Evolutionary conservation across 2,329 filamentous ascomycete species (phyloP).

Genomic region (Drechslerella dactyloides): DNA sequence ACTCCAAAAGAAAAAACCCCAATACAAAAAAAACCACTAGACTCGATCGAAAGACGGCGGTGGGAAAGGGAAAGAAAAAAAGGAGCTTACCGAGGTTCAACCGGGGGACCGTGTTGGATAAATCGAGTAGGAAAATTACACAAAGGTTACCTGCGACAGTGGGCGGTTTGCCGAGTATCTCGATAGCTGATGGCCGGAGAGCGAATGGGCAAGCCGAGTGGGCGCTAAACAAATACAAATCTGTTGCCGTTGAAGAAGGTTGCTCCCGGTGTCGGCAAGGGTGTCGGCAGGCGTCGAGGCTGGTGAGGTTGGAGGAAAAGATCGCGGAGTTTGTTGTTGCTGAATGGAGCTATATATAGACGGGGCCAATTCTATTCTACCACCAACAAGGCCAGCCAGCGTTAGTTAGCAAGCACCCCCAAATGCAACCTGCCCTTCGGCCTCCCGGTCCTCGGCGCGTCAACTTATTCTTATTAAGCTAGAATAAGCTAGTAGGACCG

Average conservation of each 20-base stretch:
- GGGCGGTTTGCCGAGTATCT: not conserved
- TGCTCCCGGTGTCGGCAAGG: not conserved
- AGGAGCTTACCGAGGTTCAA: slow-evolving; percentile 44
- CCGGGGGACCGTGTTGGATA: not conserved
- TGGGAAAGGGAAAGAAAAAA: slow-evolving; percentile 20
- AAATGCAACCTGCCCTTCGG: slow-evolving; percentile 11
- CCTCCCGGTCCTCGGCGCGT: not conserved
- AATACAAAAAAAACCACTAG: no score
- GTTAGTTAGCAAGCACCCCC: slow-evolving; percentile 1
- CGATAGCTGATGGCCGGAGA: not conserved
- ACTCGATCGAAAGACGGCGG: no score
- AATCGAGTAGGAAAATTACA: not conserved
- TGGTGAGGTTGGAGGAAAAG: slow-evolving; percentile 1
- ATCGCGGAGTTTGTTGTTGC: slow-evolving; percentile 9
- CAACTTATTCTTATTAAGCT: not conserved
- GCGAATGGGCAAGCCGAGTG: not conserved
- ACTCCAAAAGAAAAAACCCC: slow-evolving; percentile 14
- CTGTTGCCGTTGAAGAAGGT: not conserved
- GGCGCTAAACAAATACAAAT: no score
- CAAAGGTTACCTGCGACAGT: no score
- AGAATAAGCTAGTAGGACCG: not conserved
- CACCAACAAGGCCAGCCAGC: not conserved
- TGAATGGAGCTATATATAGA: slow-evolving; percentile 2
- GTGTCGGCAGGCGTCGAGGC: not conserved
- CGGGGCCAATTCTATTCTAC: not conserved